A percentile compares a stretch with the other conserved stretches of the same genome.
Evolutionary conservation across 148 eudicot genomes (phyloP).

Genomic region (Camellia sinensis): DNA sequence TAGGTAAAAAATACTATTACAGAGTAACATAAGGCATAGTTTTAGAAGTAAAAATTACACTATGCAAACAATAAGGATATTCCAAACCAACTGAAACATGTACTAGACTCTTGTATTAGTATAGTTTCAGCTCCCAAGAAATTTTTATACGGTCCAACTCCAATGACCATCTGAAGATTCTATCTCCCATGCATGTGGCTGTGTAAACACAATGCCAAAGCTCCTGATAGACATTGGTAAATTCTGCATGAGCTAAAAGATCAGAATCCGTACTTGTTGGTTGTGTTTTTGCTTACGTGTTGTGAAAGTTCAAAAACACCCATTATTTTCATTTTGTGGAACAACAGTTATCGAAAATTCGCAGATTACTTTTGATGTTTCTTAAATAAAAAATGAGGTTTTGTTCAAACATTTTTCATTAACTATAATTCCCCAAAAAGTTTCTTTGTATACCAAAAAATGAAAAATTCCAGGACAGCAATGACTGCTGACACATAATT

Average conservation of each 20-base stretch:
- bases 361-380: too few relatives aligned
- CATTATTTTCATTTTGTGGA: too few relatives aligned
- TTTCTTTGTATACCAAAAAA: too few relatives aligned
- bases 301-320: too few relatives aligned
- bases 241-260: slow-evolving; percentile 11
- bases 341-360: too few relatives aligned
- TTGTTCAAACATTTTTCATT: too few relatives aligned
- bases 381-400: too few relatives aligned
- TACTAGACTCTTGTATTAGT: too few relatives aligned
- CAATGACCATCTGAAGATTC: not conserved
- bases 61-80: not conserved
- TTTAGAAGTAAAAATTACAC: not conserved
- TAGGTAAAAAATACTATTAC: not conserved
- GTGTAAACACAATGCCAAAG: not conserved
- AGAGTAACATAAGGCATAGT: not conserved
- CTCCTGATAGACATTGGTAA: not conserved
- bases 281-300: too few relatives aligned
- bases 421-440: too few relatives aligned
- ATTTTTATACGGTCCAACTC: not conserved
- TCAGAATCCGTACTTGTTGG: not conserved
- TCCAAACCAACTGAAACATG: too few relatives aligned
- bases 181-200: not conserved
- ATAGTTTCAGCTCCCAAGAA: not conserved
- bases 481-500: not conserved
- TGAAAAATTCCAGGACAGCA: not conserved